Conservation (phyloP, 768 basidiomycete species). For the Leucocoprinus birnbaumii region DNA sequence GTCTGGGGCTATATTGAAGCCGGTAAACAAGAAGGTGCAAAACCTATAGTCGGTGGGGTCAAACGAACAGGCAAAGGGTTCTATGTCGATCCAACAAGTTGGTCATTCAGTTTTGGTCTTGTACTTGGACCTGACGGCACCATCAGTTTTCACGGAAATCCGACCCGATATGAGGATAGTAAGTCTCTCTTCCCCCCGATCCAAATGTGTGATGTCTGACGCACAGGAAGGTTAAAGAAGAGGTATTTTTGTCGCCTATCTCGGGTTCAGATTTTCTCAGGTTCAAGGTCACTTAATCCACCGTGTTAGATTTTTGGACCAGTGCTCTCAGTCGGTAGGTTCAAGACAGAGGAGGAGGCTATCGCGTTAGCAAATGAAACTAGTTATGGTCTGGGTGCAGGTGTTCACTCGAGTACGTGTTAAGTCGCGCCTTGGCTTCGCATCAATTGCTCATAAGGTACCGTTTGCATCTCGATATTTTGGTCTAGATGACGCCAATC, state of each 20-base stretch:
- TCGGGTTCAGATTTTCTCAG: neutral
- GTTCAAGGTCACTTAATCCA: too few species aligned
- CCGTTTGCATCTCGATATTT: slow-evolving; percentile 14
- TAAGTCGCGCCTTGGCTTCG: neutral
- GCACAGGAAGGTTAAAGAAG: slow-evolving; percentile 59
- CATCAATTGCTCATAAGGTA: slow-evolving; percentile 1
- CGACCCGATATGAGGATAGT: slow-evolving; percentile 84
- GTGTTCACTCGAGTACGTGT: slow-evolving; percentile 77
- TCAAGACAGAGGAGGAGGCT: slow-evolving; percentile 86
- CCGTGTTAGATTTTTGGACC: slow-evolving; percentile 85
- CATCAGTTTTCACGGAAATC: slow-evolving; percentile 78
- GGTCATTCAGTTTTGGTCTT: slow-evolving; percentile 22
- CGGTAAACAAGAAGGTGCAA: slow-evolving; percentile 84
- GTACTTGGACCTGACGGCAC: neutral
- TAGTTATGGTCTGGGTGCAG: slow-evolving; percentile 88
- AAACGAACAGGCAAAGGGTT: slow-evolving; percentile 78
- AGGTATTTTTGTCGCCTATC: slow-evolving; percentile 36
- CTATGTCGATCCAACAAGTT: slow-evolving; percentile 88
- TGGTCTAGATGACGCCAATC: slow-evolving; percentile 66
- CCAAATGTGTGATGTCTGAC: slow-evolving; percentile 2
- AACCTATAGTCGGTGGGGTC: slow-evolving; percentile 72
- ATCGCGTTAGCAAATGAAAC: slow-evolving; percentile 85
- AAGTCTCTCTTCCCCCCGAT: slow-evolving; percentile 21
- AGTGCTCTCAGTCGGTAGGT: slow-evolving; percentile 79
- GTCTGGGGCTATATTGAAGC: slow-evolving; percentile 87